phyloP scores from a whole-genome alignment of 257 asterid genomes.

The Scutellaria galericulata region DNA sequence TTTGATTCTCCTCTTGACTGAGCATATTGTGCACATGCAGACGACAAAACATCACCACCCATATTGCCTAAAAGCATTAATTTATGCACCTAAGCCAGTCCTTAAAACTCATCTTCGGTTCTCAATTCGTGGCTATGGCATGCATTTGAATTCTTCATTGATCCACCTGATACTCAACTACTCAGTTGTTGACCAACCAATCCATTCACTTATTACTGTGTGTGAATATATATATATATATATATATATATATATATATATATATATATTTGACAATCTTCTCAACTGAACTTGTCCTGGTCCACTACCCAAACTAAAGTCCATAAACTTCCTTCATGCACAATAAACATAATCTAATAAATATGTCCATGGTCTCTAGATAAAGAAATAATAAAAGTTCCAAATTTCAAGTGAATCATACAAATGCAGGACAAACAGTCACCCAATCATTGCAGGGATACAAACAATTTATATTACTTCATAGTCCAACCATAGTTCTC shows the following conservation, averaged over 20 bases:
- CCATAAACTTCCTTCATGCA: not conserved
- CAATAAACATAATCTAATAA: slow-evolving; percentile 1
- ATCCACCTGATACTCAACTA: not conserved
- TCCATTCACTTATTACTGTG: not conserved
- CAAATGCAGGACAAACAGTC: not conserved
- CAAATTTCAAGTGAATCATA: not conserved
- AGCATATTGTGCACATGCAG: slow-evolving; percentile 9
- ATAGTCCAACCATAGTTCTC: slow-evolving; percentile 10
- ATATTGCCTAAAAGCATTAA: not conserved
- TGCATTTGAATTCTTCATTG: not conserved
- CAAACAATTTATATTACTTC: not conserved
- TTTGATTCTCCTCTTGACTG: slow-evolving; percentile 9
- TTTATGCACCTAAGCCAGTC: not conserved
- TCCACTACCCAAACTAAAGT: slow-evolving; percentile 1
- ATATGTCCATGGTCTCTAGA: not conserved
- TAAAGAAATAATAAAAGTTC: slow-evolving; percentile 1
- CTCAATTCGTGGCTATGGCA: not conserved
- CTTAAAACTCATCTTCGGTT: not conserved
- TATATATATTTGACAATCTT: not conserved
- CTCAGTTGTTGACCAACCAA: slow-evolving; percentile 8
- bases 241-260: too few species aligned
- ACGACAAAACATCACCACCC: not conserved
- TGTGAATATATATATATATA: too few species aligned
- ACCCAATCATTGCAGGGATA: slow-evolving; percentile 7
- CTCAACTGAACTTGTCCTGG: not conserved